A percentile compares a stretch with the other conserved stretches of the same genome.
These are phyloP conservation scores for Chlamydomonas sp. DNA, from an alignment of 139 green algal species.

Conservation along the genomic window DNA sequence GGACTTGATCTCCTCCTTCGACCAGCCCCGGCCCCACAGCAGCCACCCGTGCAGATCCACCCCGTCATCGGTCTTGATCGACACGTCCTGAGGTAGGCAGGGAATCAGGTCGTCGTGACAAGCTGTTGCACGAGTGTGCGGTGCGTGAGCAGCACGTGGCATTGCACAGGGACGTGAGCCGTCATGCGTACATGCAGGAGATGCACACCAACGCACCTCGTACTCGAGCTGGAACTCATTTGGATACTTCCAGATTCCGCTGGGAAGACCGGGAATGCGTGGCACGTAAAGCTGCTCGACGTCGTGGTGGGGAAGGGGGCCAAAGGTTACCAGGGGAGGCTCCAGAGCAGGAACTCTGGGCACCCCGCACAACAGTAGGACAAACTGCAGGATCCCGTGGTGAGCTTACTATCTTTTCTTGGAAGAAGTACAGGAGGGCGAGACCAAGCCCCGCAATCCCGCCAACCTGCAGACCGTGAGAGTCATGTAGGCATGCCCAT, in stretches of 20 bases:
- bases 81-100: not conserved
- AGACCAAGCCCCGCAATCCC: conserved; percentile 64
- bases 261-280: conserved; percentile 74
- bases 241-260: conserved; percentile 21
- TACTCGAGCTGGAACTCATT: conserved; percentile 34
- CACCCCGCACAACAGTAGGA: not conserved
- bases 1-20: conserved; percentile 22
- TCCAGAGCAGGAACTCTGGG: not conserved
- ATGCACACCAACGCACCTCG: not conserved
- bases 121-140: no score
- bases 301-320: not conserved
- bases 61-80: conserved; percentile 59
- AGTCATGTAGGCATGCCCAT: not conserved
- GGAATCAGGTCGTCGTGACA: not conserved
- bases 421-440: conserved; percentile 75
- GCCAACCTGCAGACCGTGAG: conserved; percentile 52
- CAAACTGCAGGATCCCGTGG: not conserved
- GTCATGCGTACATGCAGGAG: not conserved
- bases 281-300: conserved; percentile 81
- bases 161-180: no score
- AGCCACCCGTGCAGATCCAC: conserved; percentile 85
- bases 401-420: conserved; percentile 79
- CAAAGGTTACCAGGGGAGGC: not conserved
- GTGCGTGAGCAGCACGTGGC: no score
- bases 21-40: conserved; percentile 63